Evolutionary conservation across 2,329 filamentous ascomycete genomes (phyloP).

Genomic region (Fusarium sp.): DNA sequence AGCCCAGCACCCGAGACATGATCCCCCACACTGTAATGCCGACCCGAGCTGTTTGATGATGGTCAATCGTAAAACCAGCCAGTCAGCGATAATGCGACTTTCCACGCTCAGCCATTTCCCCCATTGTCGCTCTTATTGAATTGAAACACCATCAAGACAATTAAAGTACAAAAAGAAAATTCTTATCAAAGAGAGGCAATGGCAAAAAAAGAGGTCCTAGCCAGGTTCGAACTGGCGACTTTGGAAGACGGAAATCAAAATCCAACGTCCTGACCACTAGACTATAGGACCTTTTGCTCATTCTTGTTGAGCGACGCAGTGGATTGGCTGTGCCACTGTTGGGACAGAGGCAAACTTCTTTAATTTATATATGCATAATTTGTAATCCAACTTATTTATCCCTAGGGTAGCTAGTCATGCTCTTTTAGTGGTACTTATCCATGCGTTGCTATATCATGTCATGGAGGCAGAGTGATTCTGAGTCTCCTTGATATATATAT

Average conservation of each 20-base stretch:
- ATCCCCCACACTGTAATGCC: background rate
- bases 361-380: background rate
- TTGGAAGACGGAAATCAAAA: background rate
- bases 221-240: conserved; percentile 7
- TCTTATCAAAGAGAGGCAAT: accelerated
- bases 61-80: background rate
- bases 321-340: background rate
- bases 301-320: background rate
- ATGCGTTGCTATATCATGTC: background rate
- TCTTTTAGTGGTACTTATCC: background rate
- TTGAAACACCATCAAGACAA: background rate
- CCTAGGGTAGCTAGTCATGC: background rate
- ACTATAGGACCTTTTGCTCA: background rate
- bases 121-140: background rate
- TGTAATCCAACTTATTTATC: background rate
- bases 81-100: background rate
- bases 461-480: background rate
- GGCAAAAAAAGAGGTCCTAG: conserved; percentile 1
- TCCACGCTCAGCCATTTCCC: background rate
- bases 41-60: background rate
- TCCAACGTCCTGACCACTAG: conserved; percentile 5
- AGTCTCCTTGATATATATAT: background rate
- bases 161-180: background rate
- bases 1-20: background rate
- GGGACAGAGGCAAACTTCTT: background rate